Conservation (phyloP, 164 flowering plant genomes). For the Tetracentron sinense region DNA sequence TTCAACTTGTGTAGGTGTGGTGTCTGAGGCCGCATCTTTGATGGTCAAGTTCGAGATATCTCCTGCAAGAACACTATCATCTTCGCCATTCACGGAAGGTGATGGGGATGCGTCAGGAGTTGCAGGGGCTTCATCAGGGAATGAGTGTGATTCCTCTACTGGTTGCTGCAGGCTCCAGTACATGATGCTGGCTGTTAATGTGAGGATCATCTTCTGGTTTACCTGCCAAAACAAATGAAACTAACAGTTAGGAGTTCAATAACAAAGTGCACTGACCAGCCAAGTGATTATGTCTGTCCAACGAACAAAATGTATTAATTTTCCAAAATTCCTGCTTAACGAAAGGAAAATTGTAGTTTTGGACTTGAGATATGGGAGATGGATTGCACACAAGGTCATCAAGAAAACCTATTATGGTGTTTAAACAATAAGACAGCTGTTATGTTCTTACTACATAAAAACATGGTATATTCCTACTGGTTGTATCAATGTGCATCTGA, state of each 20-base stretch:
- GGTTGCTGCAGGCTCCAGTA: slow-evolving; percentile 84
- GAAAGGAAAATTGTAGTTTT: no score
- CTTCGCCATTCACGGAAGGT: slow-evolving; percentile 32
- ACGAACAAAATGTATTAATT: no score
- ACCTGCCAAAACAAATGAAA: slow-evolving; percentile 43
- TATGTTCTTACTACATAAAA: background rate
- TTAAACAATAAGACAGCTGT: background rate
- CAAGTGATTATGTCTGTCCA: no score
- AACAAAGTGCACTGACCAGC: background rate
- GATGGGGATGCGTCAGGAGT: slow-evolving; percentile 30
- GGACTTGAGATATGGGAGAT: background rate
- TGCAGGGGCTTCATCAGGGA: slow-evolving; percentile 23
- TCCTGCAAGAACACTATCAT: slow-evolving; percentile 34
- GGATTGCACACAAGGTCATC: background rate
- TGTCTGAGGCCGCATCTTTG: slow-evolving; percentile 50
- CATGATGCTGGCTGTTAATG: slow-evolving; percentile 85
- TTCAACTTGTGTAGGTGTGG: slow-evolving; percentile 34
- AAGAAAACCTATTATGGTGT: background rate
- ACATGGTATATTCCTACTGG: background rate
- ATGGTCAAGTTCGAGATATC: slow-evolving; percentile 51
- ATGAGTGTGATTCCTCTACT: slow-evolving; percentile 33
- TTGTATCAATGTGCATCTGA: background rate
- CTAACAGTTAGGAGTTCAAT: background rate
- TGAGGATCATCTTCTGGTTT: slow-evolving; percentile 89
- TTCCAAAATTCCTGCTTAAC: no score